Evolutionary conservation across 2,329 filamentous ascomycete species (phyloP).

Genomic region (Trichoderma breve): DNA sequence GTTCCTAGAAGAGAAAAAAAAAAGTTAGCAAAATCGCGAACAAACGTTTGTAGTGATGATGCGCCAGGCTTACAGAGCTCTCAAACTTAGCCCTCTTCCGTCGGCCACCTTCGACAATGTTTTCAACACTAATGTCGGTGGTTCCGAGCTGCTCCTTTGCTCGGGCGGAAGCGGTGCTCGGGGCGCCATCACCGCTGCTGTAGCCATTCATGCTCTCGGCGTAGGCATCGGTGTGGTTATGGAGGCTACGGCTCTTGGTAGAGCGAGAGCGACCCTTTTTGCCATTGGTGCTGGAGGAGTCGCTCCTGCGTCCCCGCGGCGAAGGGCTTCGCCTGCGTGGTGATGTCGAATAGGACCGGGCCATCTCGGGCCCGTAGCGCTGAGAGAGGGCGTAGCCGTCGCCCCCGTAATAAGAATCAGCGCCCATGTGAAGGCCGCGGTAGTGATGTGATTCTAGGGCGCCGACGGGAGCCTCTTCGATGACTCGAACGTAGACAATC

Average conservation of each 20-base stretch:
- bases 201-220: constrained; percentile 70
- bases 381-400: constrained; percentile 49
- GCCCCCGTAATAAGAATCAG: constrained; percentile 56
- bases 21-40: constrained; percentile 34
- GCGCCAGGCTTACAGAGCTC: constrained; percentile 75
- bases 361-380: constrained; percentile 59
- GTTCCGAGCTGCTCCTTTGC: constrained; percentile 85
- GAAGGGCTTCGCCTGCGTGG: constrained; percentile 78
- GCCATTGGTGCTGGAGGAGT: constrained; percentile 60
- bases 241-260: constrained; percentile 59
- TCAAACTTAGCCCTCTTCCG: constrained; percentile 94
- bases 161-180: constrained; percentile 69
- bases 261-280: constrained; percentile 70
- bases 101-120: constrained; percentile 95
- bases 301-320: constrained; percentile 73
- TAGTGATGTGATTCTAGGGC: constrained; percentile 52
- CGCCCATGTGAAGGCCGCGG: constrained; percentile 51
- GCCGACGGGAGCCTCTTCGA: constrained; percentile 55
- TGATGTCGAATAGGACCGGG: constrained; percentile 67
- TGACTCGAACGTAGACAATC: constrained; percentile 88
- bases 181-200: constrained; percentile 82
- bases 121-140: constrained; percentile 96
- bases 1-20: constrained; percentile 62
- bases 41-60: background rate
- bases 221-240: constrained; percentile 56